Evolutionary conservation across 2,329 filamentous ascomycete genomes (phyloP), one percentile per base, ranked within the genome.

Genomic region (Pseudogymnoascus sp.): DNA sequence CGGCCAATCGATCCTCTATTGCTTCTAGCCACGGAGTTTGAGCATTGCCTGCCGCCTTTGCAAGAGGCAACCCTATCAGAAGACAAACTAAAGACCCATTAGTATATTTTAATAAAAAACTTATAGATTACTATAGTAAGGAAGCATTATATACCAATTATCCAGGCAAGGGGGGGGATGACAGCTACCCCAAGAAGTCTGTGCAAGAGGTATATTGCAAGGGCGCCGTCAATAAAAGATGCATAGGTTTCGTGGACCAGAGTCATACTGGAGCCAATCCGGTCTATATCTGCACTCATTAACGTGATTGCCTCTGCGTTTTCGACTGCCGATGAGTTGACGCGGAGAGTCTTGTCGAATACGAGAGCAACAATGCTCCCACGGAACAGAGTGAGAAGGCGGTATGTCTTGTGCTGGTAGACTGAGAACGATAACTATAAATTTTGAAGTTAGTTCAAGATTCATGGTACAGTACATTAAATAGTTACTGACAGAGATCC

Each of bases 401-500:
- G 57, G 25, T 63, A 62, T 15, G 60, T 60, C n/a, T 60, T 33
- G 25, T 62, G 60, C 25, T 62, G 20, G 20, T 62, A 62, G 15
- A 58, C 4, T n/a, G 50, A 61, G 14, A 47, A 47, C 15, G 43
- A 57, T 30, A 38, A 39, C 57, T 50, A 18, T 28, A 41, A 41
- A 33, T 25, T n/a, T n/a, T 4, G 14, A 41, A 41, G 20, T 28
- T 7, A 28, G 57, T n/a, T 37, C 8, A 37, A 5, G 1, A 50
- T 30, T 14, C 1, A 41, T 35, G 41, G 14, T 50, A 60, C 6
- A 41, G 14, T 50, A 60, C 6, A 41, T 25, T 18, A 6, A 15
- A 22, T 41, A 14, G 60, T 9, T 15, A 62, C 70, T 63, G 59
- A 78, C 71, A 1, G 76, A 75, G 36, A 78, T 71, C 2, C 77